Percentiles rank a stretch among this genome's conserved stretches.
These are phyloP conservation scores for Myxozyma geophila DNA, from an alignment of 805 yeast species.

Conservation along the genomic window DNA sequence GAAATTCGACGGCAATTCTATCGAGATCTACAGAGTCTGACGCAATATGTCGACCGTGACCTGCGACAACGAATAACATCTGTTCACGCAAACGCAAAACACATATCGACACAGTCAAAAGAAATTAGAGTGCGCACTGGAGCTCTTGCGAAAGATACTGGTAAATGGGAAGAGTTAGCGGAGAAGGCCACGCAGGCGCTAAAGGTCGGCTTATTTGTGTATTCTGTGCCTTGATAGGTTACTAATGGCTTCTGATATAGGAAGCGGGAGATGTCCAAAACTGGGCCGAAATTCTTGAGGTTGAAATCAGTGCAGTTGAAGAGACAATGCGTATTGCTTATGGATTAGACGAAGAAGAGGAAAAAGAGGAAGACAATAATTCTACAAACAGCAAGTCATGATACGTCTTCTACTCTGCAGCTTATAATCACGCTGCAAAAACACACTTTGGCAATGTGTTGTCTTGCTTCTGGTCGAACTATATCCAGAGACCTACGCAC, in stretches of 20 bases:
- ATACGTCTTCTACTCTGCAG: neutral
- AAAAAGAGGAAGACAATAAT: slow-evolving; percentile 11
- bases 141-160: slow-evolving; percentile 26
- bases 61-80: slow-evolving; percentile 32
- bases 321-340: slow-evolving; percentile 51
- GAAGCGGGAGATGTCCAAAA: slow-evolving; percentile 53
- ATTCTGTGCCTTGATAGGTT: no score
- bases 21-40: slow-evolving; percentile 31
- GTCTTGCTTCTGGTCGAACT: no score
- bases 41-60: slow-evolving; percentile 31
- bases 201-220: slow-evolving; percentile 7
- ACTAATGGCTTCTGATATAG: slow-evolving; percentile 6
- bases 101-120: slow-evolving; percentile 30
- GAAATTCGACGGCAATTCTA: slow-evolving; percentile 29
- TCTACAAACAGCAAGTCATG: no score
- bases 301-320: slow-evolving; percentile 73
- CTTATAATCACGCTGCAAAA: neutral
- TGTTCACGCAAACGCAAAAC: slow-evolving; percentile 35
- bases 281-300: slow-evolving; percentile 71
- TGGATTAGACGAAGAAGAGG: slow-evolving; percentile 34
- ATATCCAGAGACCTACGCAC: no score
- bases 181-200: slow-evolving; percentile 22
- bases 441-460: no score
- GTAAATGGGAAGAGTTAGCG: slow-evolving; percentile 30
- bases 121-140: slow-evolving; percentile 27